Evolutionary conservation across 164 flowering plant genomes (phyloP), one percentile per base, ranked within the genome.

Genomic region (Aristolochia californica): DNA sequence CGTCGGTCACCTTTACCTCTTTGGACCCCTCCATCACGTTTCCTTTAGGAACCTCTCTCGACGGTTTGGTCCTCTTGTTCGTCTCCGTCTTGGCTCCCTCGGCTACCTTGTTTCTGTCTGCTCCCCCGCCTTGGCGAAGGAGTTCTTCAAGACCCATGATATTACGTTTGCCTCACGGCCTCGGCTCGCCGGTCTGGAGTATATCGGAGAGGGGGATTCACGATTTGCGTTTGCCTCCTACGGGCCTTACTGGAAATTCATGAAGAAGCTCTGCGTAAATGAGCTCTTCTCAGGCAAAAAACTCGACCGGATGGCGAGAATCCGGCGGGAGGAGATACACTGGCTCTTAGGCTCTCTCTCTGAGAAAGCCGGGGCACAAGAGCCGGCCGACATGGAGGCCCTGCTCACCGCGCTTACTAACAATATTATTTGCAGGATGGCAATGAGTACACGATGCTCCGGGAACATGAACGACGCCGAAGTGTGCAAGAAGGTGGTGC

Each of bases 211-310:
- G 65, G 77, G 72, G 47, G 72, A 74, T 71, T 65, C 80, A 38
- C 76, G 72, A 71, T 64, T 81, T 30, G 67, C 78, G 38, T 78
- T 73, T 68, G 68, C 78, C 45, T 57, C 59, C 1, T 74, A 74
- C 74, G 83, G 83, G 13, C 68, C 77, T 0, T 82, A 76, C 68
- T 80, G 87, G 91, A 80, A 73, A 24, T 77, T 74, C 66, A 62
- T 84, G 57, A 80, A 70, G 58, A 84, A 79, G 26, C 13, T 82
- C 15, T 64, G 73, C 66, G 72, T 66, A 55, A 55, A 59, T 21
- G 77, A 82, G 65, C 81, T 82, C 24, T 55, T 82, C 2, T 75
- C 83, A 7, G 47, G 55, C 22, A 61, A 66, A 11, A 69, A 63
- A 12, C 70, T 82, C 14, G 51, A 58, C 17, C 59, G 47, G 2